Conservation (phyloP, 2,329 filamentous ascomycete genomes). For the Fusarium staphyleae region DNA sequence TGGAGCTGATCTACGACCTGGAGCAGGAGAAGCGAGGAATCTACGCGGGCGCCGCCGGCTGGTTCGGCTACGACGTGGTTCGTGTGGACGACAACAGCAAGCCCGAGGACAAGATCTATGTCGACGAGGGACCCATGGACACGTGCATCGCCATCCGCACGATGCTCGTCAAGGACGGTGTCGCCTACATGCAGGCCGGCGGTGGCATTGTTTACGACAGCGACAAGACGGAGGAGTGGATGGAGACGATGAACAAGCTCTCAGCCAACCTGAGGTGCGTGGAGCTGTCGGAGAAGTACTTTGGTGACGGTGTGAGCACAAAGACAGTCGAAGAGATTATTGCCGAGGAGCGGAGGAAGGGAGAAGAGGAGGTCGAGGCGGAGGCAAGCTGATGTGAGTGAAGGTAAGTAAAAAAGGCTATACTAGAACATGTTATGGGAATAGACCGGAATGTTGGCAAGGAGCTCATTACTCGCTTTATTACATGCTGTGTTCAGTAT, state of each 20-base stretch:
- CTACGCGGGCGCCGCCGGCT: conserved; percentile 95
- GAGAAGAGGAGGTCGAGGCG: conserved; percentile 38
- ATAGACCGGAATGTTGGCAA: no score
- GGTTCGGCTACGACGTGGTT: conserved; percentile 87
- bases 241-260: conserved; percentile 95
- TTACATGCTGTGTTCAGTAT: no score
- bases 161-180: conserved; percentile 91
- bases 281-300: conserved; percentile 39
- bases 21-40: conserved; percentile 94
- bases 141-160: conserved; percentile 83
- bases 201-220: conserved; percentile 96
- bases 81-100: conserved; percentile 64
- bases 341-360: conserved; percentile 39
- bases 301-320: conserved; percentile 36
- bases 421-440: no score
- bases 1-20: conserved; percentile 95
- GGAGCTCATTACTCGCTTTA: no score
- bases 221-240: conserved; percentile 89
- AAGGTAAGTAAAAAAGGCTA: neutral
- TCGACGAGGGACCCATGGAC: conserved; percentile 86
- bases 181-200: conserved; percentile 89
- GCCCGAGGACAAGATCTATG: conserved; percentile 28
- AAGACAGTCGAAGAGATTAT: conserved; percentile 41
- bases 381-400: conserved; percentile 5
- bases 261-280: conserved; percentile 52